Base-by-base conservation (phyloP, 2,329 filamentous ascomycete species). In the Chaetomium sp. region DNA sequence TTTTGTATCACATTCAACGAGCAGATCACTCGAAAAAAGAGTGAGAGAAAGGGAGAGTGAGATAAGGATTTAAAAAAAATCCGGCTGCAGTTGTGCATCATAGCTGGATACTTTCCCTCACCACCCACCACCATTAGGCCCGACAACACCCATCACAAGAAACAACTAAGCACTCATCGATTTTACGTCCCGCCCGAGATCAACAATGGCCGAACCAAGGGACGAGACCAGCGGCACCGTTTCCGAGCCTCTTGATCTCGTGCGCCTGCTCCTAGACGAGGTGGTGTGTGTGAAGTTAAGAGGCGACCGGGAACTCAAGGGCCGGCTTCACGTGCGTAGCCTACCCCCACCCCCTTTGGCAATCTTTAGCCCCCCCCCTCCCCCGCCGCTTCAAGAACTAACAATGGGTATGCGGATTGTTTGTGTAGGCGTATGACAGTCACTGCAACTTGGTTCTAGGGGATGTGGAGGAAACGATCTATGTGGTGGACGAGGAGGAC, bases 371-470 rank as follows among this genome's bases (percentile, higher is more conserved):
- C 27, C 27, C 52, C 27, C 10, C 27, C n/a, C 33, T 14, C 27
- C 38, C 46, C 45, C 42, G 48, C 44, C 53, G 35, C 43, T 36
- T 42, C 35, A 32, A 38, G 2, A 37, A 44, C 46, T 49, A 12
- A 56, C 34, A 56, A 9, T 57, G 57, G 49, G 11, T 6, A 27
- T 42, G 37, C 9, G 37, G n/a, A 37, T 12, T 42, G 36, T 11
- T 48, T 37, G 10, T 38, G 10, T 37, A 99, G 94, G 94, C 94
- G 54, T 99, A 99, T 71, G 94, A 99, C 70, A 96, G 90, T 68
- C 94, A 99, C 72, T 99, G 95, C 80, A 99, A 99, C 69, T 75
- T 99, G 45, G 90, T 99, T 5, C 80, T 99, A 5, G 92, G 94
- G 53, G 94, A 99, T 63, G 94, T 97, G 4, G 91, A 96, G 69